Percentiles rank a stretch among this genome's conserved stretches.
These are phyloP conservation scores for Phoma sp. DNA, from an alignment of 2,329 filamentous ascomycete genomes.

Conservation along the genomic window DNA sequence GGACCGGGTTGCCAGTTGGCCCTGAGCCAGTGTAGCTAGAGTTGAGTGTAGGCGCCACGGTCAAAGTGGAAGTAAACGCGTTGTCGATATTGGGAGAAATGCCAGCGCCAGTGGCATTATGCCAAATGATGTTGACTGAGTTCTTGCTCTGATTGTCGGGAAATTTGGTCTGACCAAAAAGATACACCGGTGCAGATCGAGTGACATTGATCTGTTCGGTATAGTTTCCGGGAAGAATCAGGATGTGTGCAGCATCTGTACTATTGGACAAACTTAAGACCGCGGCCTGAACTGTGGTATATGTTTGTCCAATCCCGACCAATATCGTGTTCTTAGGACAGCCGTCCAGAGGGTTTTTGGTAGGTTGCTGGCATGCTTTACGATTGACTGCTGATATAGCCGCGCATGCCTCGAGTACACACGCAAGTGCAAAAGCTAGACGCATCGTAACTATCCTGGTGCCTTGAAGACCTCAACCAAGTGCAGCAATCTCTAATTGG, in stretches of 20 bases:
- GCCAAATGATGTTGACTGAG: slow-evolving; percentile 64
- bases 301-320: slow-evolving; percentile 32
- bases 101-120: slow-evolving; percentile 59
- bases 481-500: neutral
- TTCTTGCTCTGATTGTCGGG: slow-evolving; percentile 57
- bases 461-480: no score
- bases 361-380: slow-evolving; percentile 47
- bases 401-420: slow-evolving; percentile 22
- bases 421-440: slow-evolving; percentile 6
- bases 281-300: slow-evolving; percentile 55
- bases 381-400: slow-evolving; percentile 26
- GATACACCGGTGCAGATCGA: slow-evolving; percentile 63
- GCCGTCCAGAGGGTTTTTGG: slow-evolving; percentile 45
- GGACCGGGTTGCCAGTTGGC: slow-evolving; percentile 66
- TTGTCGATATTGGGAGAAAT: slow-evolving; percentile 60
- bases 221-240: slow-evolving; percentile 66
- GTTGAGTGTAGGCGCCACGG: slow-evolving; percentile 68
- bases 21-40: slow-evolving; percentile 67
- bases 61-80: slow-evolving; percentile 66
- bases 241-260: slow-evolving; percentile 58
- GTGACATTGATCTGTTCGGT: slow-evolving; percentile 71
- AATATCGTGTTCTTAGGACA: slow-evolving; percentile 46
- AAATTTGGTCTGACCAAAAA: slow-evolving; percentile 63
- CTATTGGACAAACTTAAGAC: slow-evolving; percentile 55
- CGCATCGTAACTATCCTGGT: slow-evolving; percentile 17